Evolutionary conservation across 2,329 filamentous ascomycete genomes (phyloP).

Genomic region (Pyrenophora teres): DNA sequence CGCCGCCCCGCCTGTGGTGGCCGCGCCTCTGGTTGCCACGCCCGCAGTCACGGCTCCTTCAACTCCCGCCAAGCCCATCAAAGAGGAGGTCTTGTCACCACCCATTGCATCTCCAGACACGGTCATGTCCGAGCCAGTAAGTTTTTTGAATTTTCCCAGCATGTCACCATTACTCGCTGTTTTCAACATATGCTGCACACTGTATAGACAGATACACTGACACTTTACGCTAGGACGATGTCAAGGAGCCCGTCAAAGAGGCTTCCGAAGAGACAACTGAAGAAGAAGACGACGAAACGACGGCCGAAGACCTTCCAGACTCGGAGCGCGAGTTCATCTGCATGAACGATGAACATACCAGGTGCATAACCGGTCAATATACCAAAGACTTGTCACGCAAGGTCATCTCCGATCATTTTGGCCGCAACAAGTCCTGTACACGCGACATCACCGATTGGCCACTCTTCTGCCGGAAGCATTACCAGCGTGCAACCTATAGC

Average conservation of each 20-base stretch:
- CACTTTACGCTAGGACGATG: too few relatives aligned
- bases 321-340: conserved; percentile 38
- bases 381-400: conserved; percentile 43
- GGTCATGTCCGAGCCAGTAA: background rate
- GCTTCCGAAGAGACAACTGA: conserved; percentile 4
- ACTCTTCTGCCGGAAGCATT: conserved; percentile 48
- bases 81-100: background rate
- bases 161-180: too few relatives aligned
- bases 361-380: conserved; percentile 43
- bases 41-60: conserved; percentile 3
- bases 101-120: conserved; percentile 8
- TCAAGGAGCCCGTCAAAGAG: background rate
- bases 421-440: conserved; percentile 47
- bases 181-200: background rate
- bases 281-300: conserved; percentile 1
- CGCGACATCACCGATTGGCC: conserved; percentile 41
- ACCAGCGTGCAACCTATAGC: conserved; percentile 48
- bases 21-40: too few relatives aligned
- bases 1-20: background rate
- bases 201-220: too few relatives aligned
- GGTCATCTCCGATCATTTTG: conserved; percentile 48
- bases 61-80: conserved; percentile 7
- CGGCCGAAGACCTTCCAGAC: background rate
- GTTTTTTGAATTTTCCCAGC: background rate
- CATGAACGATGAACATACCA: conserved; percentile 37